Evolutionary conservation across 2,329 filamentous ascomycete species (phyloP), one percentile per base, ranked within the genome.

Genomic region (Aaosphaeria arxii): DNA sequence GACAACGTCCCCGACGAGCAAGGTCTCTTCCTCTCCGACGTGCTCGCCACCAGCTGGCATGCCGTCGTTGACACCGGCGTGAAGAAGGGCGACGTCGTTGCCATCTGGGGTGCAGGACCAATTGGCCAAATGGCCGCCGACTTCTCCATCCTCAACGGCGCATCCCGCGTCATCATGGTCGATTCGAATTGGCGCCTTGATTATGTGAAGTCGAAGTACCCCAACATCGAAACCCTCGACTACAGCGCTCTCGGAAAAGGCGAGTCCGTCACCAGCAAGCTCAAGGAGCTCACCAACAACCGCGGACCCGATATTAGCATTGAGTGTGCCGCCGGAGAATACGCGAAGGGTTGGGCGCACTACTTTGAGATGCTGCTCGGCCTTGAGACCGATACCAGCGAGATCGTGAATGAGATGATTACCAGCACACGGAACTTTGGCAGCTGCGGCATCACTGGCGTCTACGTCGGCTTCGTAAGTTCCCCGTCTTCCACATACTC

Each of bases 101-200:
- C 88, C 32, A 84, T 95, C 51, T 95, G 89, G 82, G 90, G 89
- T n/a, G 88, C 86, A 0, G 90, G 90, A 0, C 91, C 89, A 0
- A 88, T 95, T 44, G 90, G 91, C 0, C 88, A 89, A 45, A 95
- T 92, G 72, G 83, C 79, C 2, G 87, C 85, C 1, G 76, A 84
- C 38, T 85, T 84, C 66, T 74, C 85, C 0, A 76, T 89, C 47
- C 72, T 82, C n/a, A 83, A 90, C 47, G 88, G 88, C 6, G 90
- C 90, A 0, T 79, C 73, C 41, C 81, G 87, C 51, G 79, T 95
- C 52, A 91, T 95, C 57, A 80, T 91, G 52, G 85, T 95, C 55
- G 91, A 95, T 63, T 82, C 81, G 4, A 88, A 83, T 43, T 84
- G 82, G 71, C 79, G 90, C 1, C 74, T 95, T 4, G 82, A 86